Evolutionary conservation across 441 rosid species (phyloP).

Genomic region (Hura crepitans): DNA sequence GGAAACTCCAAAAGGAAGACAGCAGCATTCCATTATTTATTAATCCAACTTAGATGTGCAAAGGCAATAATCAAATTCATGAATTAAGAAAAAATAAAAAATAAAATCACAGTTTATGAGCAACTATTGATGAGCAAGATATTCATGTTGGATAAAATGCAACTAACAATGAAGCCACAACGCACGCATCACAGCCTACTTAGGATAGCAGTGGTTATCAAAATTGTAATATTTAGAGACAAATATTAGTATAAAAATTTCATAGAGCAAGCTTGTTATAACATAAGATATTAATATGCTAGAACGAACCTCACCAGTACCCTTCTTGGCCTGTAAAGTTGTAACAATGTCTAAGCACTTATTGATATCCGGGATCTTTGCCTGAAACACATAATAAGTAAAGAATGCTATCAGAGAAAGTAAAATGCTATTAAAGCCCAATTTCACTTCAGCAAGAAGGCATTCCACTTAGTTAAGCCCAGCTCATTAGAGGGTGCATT

Average conservation of each 20-base stretch:
- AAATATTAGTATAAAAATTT: background rate
- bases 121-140: background rate
- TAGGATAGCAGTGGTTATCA: background rate
- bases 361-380: conserved; percentile 87
- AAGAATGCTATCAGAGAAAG: conserved; percentile 9
- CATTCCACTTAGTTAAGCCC: no score
- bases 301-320: conserved; percentile 75
- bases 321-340: conserved; percentile 81
- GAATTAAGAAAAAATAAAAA: background rate
- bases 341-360: conserved; percentile 84
- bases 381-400: conserved; percentile 40
- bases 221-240: no score
- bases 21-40: background rate
- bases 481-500: background rate
- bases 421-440: background rate
- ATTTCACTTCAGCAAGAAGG: background rate
- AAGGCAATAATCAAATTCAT: background rate
- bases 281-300: conserved; percentile 16
- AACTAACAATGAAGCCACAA: background rate
- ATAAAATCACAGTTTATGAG: background rate
- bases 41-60: background rate
- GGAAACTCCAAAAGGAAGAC: background rate
- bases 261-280: background rate
- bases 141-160: background rate
- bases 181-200: background rate